phyloP scores from a whole-genome alignment of 495 filamentous ascomycete genomes.

The Beverwykella pulmonaria region DNA sequence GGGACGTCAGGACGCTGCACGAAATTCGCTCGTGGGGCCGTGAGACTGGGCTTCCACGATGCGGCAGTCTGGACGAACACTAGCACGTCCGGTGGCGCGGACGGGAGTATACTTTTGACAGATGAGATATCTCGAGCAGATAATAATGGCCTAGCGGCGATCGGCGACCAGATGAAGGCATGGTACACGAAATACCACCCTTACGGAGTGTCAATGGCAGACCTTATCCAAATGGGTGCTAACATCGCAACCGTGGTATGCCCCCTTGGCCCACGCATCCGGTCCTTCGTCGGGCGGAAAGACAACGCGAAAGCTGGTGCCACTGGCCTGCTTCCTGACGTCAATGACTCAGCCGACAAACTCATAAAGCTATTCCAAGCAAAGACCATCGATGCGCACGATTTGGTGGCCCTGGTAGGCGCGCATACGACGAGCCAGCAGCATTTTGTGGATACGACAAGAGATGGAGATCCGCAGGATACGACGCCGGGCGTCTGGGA shows the following conservation, averaged over 20 bases:
- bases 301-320: slow-evolving; percentile 42
- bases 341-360: slow-evolving; percentile 39
- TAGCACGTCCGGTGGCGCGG: slow-evolving; percentile 34
- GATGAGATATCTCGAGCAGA: slow-evolving; percentile 37
- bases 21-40: slow-evolving; percentile 34
- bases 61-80: slow-evolving; percentile 39
- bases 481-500: slow-evolving; percentile 52
- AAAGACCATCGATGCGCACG: slow-evolving; percentile 54
- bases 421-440: slow-evolving; percentile 55
- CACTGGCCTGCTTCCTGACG: slow-evolving; percentile 45
- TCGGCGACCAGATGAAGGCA: slow-evolving; percentile 19
- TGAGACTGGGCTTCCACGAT: slow-evolving; percentile 43
- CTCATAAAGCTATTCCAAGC: slow-evolving; percentile 51
- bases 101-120: slow-evolving; percentile 37
- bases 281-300: slow-evolving; percentile 48
- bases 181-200: slow-evolving; percentile 37
- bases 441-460: slow-evolving; percentile 47
- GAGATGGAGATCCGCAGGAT: slow-evolving; percentile 48
- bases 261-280: slow-evolving; percentile 36
- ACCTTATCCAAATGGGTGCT: slow-evolving; percentile 42
- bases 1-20: slow-evolving; percentile 40
- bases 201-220: slow-evolving; percentile 39
- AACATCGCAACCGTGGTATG: slow-evolving; percentile 38
- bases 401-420: slow-evolving; percentile 54
- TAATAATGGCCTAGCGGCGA: slow-evolving; percentile 31